Evolutionary conservation across 805 yeast species (phyloP).

Genomic region (Metschnikowia cerradonensis): DNA sequence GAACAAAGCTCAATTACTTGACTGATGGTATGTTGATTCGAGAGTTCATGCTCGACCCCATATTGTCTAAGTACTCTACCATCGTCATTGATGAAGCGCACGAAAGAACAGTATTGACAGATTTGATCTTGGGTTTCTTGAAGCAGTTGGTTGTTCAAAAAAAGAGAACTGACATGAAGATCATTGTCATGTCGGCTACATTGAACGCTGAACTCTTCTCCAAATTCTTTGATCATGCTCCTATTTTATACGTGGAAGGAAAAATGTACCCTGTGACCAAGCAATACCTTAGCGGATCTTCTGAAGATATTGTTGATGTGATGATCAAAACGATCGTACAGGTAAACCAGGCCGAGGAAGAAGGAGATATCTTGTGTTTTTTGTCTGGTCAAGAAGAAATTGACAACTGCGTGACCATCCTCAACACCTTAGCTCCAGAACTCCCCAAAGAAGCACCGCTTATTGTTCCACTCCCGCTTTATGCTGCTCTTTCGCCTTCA

Average conservation of each 20-base stretch:
- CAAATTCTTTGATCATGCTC: conserved; percentile 70
- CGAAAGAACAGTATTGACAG: conserved; percentile 91
- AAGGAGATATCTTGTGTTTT: conserved; percentile 90
- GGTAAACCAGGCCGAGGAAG: conserved; percentile 70
- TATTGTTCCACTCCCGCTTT: conserved; percentile 76
- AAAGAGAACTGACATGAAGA: conserved; percentile 55
- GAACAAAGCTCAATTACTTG: conserved; percentile 74
- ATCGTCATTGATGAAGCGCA: conserved; percentile 95
- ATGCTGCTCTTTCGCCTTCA: conserved; percentile 87
- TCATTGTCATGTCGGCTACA: conserved; percentile 95
- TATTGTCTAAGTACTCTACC: conserved; percentile 62
- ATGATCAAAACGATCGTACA: conserved; percentile 71
- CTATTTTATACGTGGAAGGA: conserved; percentile 86
- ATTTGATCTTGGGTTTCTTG: conserved; percentile 82
- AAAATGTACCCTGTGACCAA: conserved; percentile 81
- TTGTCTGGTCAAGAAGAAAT: conserved; percentile 97
- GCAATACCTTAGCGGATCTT: conserved; percentile 56
- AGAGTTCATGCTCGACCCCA: conserved; percentile 76
- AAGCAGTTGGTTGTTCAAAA: conserved; percentile 54
- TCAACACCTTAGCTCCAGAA: conserved; percentile 58
- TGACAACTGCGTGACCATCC: conserved; percentile 68
- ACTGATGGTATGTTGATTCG: conserved; percentile 98
- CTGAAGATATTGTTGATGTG: conserved; percentile 82
- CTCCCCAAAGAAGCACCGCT: conserved; percentile 73
- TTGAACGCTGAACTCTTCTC: conserved; percentile 87